Evolutionary conservation across 1,139 yeast species (phyloP).

Genomic region (Blastobotrys niveus): DNA sequence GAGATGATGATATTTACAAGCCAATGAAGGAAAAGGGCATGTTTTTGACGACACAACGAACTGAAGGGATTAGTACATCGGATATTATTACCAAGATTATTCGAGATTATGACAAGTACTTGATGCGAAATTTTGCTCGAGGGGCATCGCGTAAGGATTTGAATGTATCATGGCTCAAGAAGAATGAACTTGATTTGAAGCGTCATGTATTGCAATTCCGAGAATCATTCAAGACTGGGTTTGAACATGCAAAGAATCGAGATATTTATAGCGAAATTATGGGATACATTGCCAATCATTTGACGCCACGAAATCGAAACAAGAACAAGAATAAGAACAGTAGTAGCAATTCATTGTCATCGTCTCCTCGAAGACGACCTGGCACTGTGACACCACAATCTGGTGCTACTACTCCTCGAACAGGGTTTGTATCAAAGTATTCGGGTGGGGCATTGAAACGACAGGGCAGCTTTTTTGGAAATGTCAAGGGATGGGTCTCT

Average conservation of each 20-base stretch:
- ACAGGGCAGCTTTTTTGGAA: constrained; percentile 44
- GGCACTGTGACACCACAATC: too few relatives aligned
- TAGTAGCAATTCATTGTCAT: neutral
- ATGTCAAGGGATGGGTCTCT: constrained; percentile 66
- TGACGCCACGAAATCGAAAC: constrained; percentile 17
- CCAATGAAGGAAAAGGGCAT: constrained; percentile 87
- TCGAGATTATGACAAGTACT: constrained; percentile 90
- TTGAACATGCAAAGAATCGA: constrained; percentile 62
- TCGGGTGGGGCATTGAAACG: constrained; percentile 34
- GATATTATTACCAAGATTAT: constrained; percentile 93
- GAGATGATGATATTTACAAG: constrained; percentile 82
- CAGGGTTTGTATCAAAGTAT: constrained; percentile 59
- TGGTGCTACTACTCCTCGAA: constrained; percentile 45
- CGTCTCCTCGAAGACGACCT: neutral
- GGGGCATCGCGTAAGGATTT: constrained; percentile 96
- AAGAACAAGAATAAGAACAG: neutral
- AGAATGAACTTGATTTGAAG: constrained; percentile 89
- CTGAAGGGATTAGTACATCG: constrained; percentile 93
- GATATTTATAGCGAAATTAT: constrained; percentile 78
- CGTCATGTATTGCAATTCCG: constrained; percentile 86
- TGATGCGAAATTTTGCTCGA: constrained; percentile 94
- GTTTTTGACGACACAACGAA: constrained; percentile 91
- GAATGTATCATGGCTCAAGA: constrained; percentile 94
- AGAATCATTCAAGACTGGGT: constrained; percentile 70
- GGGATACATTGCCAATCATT: constrained; percentile 37